Evolutionary conservation across 495 filamentous ascomycete species (phyloP), one percentile per base, ranked within the genome.

Genomic region (Pyronema domesticum): DNA sequence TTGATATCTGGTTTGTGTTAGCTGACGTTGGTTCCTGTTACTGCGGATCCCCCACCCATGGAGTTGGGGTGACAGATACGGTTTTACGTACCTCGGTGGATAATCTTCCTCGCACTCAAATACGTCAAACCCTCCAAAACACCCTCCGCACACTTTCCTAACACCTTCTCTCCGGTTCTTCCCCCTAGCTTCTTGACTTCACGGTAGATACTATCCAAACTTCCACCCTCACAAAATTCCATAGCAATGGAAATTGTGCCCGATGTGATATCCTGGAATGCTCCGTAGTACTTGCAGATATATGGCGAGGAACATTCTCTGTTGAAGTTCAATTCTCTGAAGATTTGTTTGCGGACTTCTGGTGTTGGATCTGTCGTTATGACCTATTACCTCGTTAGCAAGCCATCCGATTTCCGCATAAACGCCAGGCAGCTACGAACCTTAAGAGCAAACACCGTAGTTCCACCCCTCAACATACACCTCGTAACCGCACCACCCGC

Each of bases 221-320:
- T 91, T 34, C 91, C 93, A 49, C 91, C 91, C 68, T 96, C 91
- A 67, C 91, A 98, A 65, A 94, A 95, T 66, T 98, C 91, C 91
- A 98, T 98, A 23, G 87, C 87, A 67, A 98, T 98, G 44, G 84
- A 89, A 55, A 98, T 96, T 14, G 91, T 96, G 36, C 89, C 86
- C 0, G 85, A 86, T 4, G 84, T 81, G 57, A 91, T 82, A 65
- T 96, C 89, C 68, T 87, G 84, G 61, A 95, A 96, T 55, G 91
- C 88, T 57, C 91, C 91, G 62, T 95, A 96, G 68, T 98, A 98
- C 56, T 82, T 80, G 68, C 93, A 96, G 61, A 98, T 96, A 65
- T 96, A 85, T 55, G 84, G 80, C 3, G 85, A 93, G 4, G 83
- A 83, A 65, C 91, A 96, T 60, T 89, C 83, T 70, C 95, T 95